Evolutionary conservation across 2,329 filamentous ascomycete genomes (phyloP).

Genomic region (Chrysosporium queenslandicum): DNA sequence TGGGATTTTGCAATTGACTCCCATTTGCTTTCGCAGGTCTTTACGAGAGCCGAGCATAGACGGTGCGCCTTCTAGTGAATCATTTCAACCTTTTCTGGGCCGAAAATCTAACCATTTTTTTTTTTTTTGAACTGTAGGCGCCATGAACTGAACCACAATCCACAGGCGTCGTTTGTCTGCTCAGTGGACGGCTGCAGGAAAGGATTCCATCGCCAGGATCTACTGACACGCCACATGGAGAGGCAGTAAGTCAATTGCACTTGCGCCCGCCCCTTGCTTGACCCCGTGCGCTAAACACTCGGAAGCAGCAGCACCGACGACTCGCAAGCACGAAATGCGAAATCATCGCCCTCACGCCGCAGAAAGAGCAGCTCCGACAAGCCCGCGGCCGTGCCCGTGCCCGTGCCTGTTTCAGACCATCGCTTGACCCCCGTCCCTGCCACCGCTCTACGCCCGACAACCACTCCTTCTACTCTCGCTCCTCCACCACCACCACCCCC

Average conservation of each 20-base stretch:
- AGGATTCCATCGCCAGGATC: conserved; percentile 40
- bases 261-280: background rate
- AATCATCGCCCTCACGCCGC: conserved; percentile 9
- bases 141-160: conserved; percentile 44
- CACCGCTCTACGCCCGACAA: background rate
- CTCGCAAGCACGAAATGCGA: conserved; percentile 4
- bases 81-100: background rate
- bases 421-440: conserved; percentile 1
- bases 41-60: conserved; percentile 42
- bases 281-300: background rate
- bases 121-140: conserved; percentile 29
- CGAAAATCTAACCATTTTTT: background rate
- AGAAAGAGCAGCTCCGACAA: conserved; percentile 12
- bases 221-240: conserved; percentile 41
- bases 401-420: conserved; percentile 1
- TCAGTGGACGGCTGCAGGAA: conserved; percentile 37
- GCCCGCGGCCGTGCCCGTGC: background rate
- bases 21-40: conserved; percentile 30
- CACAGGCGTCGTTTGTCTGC: conserved; percentile 38
- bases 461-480: background rate
- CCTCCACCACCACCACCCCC: too few species aligned
- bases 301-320: background rate
- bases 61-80: conserved; percentile 23
- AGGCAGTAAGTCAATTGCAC: conserved; percentile 35
- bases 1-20: background rate